Evolutionary conservation across 202 grass and related monocot genomes (phyloP).

Genomic region (Hordeum pubiflorum): DNA sequence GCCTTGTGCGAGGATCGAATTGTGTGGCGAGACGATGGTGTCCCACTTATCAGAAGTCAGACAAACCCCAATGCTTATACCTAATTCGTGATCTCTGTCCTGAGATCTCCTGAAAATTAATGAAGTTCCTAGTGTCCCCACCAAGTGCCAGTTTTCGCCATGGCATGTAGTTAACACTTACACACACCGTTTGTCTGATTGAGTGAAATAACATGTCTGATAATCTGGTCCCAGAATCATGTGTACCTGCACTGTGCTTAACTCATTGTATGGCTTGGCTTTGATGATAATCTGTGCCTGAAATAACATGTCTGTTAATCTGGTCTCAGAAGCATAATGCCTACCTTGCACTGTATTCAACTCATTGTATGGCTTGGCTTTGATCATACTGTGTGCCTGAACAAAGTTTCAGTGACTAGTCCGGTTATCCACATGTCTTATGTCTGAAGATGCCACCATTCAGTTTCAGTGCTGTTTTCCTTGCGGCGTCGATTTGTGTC

Average conservation of each 20-base stretch:
- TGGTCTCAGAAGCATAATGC: background rate
- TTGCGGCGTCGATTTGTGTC: background rate
- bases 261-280: background rate
- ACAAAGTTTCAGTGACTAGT: constrained; percentile 9
- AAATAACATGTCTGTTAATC: background rate
- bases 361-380: background rate
- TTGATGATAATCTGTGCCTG: background rate
- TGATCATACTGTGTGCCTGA: background rate
- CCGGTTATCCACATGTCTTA: constrained; percentile 28
- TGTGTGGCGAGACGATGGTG: constrained; percentile 64
- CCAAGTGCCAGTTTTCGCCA: background rate
- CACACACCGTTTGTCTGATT: background rate
- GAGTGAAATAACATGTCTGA: background rate
- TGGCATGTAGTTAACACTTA: background rate
- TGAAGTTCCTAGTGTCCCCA: background rate
- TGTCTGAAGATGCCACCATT: background rate
- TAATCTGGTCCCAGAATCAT: background rate
- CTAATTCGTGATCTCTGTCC: constrained; percentile 12
- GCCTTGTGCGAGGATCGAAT: constrained; percentile 57
- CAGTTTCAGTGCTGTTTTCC: background rate
- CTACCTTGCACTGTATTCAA: background rate
- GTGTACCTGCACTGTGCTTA: background rate
- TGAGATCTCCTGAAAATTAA: background rate
- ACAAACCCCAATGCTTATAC: constrained; percentile 36
- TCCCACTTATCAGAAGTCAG: constrained; percentile 43